These are phyloP conservation scores for Phialophora expanda DNA, from an alignment of 2,329 filamentous ascomycete genomes.

Conservation along the genomic window DNA sequence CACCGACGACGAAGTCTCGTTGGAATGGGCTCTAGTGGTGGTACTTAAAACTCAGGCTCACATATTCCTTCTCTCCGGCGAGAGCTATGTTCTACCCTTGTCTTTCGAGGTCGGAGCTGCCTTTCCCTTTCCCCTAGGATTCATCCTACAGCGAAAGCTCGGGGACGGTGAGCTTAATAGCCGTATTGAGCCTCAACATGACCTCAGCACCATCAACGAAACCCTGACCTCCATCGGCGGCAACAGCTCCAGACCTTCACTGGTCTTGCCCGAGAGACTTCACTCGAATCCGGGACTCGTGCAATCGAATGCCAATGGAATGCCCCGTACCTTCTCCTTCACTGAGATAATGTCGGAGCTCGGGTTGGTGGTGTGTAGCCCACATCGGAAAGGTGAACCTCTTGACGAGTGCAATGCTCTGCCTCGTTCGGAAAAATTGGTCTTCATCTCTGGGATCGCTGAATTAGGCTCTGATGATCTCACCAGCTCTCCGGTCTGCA, in stretches of 20 bases:
- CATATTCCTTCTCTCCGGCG: slow-evolving; percentile 86
- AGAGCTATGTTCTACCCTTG: slow-evolving; percentile 86
- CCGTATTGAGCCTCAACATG: slow-evolving; percentile 48
- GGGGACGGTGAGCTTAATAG: slow-evolving; percentile 51
- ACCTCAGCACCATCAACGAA: slow-evolving; percentile 38
- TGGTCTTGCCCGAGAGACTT: slow-evolving; percentile 56
- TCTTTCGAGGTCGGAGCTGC: slow-evolving; percentile 92
- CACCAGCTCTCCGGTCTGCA: slow-evolving; percentile 15
- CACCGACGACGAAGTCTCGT: neutral
- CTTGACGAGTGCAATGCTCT: slow-evolving; percentile 34
- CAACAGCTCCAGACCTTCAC: slow-evolving; percentile 53
- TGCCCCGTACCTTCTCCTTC: slow-evolving; percentile 38
- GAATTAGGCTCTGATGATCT: slow-evolving; percentile 16
- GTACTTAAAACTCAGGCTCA: slow-evolving; percentile 92
- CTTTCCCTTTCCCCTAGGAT: slow-evolving; percentile 78
- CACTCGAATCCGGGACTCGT: slow-evolving; percentile 61
- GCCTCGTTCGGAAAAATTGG: slow-evolving; percentile 31
- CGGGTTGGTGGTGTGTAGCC: slow-evolving; percentile 37
- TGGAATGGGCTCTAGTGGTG: slow-evolving; percentile 70
- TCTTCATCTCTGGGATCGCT: slow-evolving; percentile 34
- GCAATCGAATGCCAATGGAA: slow-evolving; percentile 21
- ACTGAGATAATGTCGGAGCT: slow-evolving; percentile 38
- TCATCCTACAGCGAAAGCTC: slow-evolving; percentile 83
- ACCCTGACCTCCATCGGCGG: slow-evolving; percentile 45
- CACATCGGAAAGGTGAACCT: slow-evolving; percentile 30